Evolutionary conservation across 2,329 filamentous ascomycete species (phyloP).

Genomic region (Chrysosphaeria jannelii): DNA sequence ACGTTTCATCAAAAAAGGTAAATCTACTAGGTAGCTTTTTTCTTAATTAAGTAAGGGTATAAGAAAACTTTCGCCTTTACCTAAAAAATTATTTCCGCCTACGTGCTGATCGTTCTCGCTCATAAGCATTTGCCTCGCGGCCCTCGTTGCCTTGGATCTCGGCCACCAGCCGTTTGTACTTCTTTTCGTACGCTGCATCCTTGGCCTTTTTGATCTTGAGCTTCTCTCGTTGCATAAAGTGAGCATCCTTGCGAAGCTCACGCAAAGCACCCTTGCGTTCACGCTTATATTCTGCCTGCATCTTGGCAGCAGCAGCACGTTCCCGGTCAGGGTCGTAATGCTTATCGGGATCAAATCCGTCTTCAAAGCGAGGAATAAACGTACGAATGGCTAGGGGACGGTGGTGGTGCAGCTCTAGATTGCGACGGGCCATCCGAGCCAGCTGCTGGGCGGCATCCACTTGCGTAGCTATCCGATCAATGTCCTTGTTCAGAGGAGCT

Average conservation of each 20-base stretch:
- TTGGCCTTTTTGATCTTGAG: slow-evolving; percentile 75
- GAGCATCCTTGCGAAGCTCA: slow-evolving; percentile 81
- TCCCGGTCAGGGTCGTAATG: slow-evolving; percentile 93
- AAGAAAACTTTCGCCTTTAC: no score
- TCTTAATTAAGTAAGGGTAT: no score
- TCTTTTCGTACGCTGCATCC: slow-evolving; percentile 85
- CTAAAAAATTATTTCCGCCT: slow-evolving; percentile 21
- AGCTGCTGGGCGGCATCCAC: slow-evolving; percentile 24
- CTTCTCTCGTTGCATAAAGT: slow-evolving; percentile 76
- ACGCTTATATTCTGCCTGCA: slow-evolving; percentile 74
- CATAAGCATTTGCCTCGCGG: slow-evolving; percentile 60
- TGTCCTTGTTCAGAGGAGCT: slow-evolving; percentile 16
- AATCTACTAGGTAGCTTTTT: no score
- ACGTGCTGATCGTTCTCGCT: slow-evolving; percentile 50
- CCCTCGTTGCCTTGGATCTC: slow-evolving; percentile 94
- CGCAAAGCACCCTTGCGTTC: slow-evolving; percentile 86
- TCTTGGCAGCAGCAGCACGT: slow-evolving; percentile 54
- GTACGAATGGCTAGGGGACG: slow-evolving; percentile 64
- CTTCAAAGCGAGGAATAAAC: slow-evolving; percentile 82
- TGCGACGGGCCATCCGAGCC: slow-evolving; percentile 36
- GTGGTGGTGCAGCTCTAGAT: slow-evolving; percentile 73
- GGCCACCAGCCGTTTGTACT: slow-evolving; percentile 70
- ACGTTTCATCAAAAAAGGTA: no score
- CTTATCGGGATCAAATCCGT: slow-evolving; percentile 74
- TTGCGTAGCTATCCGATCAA: slow-evolving; percentile 14